Conservation (phyloP, 1,284 basidiomycete species). For the Sphagnurus paluster region DNA sequence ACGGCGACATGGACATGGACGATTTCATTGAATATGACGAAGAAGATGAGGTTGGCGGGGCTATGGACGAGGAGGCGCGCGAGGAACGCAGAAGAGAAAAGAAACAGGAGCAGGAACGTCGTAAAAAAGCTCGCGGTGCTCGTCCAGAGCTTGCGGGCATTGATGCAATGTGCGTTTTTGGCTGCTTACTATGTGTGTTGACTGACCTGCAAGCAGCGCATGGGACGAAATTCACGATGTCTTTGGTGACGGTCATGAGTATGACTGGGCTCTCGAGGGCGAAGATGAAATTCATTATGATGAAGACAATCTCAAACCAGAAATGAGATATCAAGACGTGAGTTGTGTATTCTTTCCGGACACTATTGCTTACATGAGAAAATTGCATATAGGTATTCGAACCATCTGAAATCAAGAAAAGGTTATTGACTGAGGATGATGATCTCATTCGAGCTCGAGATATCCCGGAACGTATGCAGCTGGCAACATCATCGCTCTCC, state of each 20-base stretch:
- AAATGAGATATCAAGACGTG: constrained; percentile 90
- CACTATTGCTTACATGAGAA: constrained; percentile 12
- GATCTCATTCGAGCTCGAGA: constrained; percentile 90
- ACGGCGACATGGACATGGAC: constrained; percentile 77
- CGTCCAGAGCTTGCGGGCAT: constrained; percentile 84
- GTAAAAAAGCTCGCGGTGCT: constrained; percentile 56
- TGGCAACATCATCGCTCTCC: constrained; percentile 85
- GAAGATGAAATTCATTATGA: constrained; percentile 70
- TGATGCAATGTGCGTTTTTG: constrained; percentile 71
- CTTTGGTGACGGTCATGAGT: constrained; percentile 96
- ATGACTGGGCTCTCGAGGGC: constrained; percentile 88
- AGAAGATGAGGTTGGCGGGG: constrained; percentile 71
- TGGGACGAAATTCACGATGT: constrained; percentile 98
- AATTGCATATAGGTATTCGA: constrained; percentile 81
- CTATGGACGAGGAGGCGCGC: constrained; percentile 71
- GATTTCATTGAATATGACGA: constrained; percentile 95
- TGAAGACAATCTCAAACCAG: constrained; percentile 62
- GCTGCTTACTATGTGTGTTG: constrained; percentile 9
- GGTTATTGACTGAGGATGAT: constrained; percentile 93
- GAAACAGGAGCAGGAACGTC: constrained; percentile 64
- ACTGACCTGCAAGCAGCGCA: constrained; percentile 57
- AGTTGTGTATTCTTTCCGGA: constrained; percentile 32
- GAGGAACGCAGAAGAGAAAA: constrained; percentile 74
- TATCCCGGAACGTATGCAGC: constrained; percentile 95
- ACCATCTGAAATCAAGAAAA: constrained; percentile 92